Conservation (phyloP, 345 rosid species). For the Populus ilicifolia region DNA sequence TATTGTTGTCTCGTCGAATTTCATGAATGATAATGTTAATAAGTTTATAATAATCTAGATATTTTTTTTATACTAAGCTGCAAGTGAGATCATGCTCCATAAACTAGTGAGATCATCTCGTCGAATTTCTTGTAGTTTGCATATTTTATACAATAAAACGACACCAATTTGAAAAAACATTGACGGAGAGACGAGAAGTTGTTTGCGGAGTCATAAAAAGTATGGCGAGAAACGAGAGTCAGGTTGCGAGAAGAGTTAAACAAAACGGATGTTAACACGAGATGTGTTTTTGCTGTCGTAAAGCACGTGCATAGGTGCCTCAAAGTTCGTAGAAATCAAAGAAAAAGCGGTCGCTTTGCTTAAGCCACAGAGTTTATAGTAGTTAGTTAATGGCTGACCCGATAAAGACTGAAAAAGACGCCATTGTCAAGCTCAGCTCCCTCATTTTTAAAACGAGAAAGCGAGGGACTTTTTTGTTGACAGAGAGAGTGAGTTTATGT, state of each 20-base stretch:
- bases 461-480: slow-evolving; percentile 17
- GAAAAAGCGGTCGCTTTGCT: slow-evolving; percentile 25
- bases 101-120: too few species aligned
- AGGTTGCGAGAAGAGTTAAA: neutral
- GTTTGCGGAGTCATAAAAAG: neutral
- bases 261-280: slow-evolving; percentile 5
- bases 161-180: neutral
- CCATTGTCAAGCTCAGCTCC: neutral
- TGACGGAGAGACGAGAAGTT: neutral
- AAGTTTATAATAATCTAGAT: fast-evolving
- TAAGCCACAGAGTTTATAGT: slow-evolving; percentile 16
- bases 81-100: too few species aligned
- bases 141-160: too few species aligned
- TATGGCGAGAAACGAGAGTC: slow-evolving; percentile 6
- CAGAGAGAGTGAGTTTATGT: slow-evolving; percentile 13
- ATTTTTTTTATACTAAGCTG: too few species aligned
- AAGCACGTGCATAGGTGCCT: slow-evolving; percentile 47
- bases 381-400: slow-evolving; percentile 9
- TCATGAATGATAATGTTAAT: too few species aligned
- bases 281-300: slow-evolving; percentile 21
- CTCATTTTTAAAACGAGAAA: slow-evolving; percentile 6
- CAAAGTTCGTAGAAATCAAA: slow-evolving; percentile 37
- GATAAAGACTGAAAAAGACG: neutral
- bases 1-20: too few species aligned
- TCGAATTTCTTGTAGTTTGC: neutral